These are phyloP conservation scores for Rhododendron vialii DNA, from an alignment of 148 eudicot species.

Conservation along the genomic window DNA sequence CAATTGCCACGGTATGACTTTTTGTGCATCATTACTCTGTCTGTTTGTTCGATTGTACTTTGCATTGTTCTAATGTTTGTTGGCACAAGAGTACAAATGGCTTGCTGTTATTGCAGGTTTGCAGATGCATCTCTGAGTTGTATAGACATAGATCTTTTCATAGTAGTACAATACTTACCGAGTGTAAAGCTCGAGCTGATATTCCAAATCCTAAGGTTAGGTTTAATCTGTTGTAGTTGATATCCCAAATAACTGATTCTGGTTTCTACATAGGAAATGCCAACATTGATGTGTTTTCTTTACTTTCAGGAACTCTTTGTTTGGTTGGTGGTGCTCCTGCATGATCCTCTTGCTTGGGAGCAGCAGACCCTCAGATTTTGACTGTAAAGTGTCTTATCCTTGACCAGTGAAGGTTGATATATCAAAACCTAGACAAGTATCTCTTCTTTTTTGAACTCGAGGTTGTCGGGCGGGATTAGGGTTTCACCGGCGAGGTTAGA, in stretches of 20 bases:
- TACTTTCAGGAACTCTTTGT: too few species aligned
- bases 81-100: neutral
- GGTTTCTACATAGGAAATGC: too few species aligned
- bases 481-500: too few species aligned
- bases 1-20: constrained; percentile 65
- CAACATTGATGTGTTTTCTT: too few species aligned
- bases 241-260: too few species aligned
- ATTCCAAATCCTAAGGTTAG: constrained; percentile 83
- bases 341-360: constrained; percentile 92
- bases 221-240: neutral
- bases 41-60: neutral
- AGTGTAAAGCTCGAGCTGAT: constrained; percentile 77
- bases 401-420: neutral
- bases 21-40: neutral
- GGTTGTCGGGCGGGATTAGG: too few species aligned
- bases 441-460: too few species aligned
- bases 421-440: neutral
- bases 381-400: constrained; percentile 21
- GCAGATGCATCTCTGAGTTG: constrained; percentile 95
- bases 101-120: constrained; percentile 49
- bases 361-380: constrained; percentile 82
- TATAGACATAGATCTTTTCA: constrained; percentile 56
- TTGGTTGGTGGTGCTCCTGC: constrained; percentile 30
- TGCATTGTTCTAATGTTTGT: neutral
- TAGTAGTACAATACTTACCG: constrained; percentile 49